Percentiles rank a stretch among this genome's conserved stretches.
phyloP scores from a whole-genome alignment of 139 green algal species.

The Chlorella sp. region DNA sequence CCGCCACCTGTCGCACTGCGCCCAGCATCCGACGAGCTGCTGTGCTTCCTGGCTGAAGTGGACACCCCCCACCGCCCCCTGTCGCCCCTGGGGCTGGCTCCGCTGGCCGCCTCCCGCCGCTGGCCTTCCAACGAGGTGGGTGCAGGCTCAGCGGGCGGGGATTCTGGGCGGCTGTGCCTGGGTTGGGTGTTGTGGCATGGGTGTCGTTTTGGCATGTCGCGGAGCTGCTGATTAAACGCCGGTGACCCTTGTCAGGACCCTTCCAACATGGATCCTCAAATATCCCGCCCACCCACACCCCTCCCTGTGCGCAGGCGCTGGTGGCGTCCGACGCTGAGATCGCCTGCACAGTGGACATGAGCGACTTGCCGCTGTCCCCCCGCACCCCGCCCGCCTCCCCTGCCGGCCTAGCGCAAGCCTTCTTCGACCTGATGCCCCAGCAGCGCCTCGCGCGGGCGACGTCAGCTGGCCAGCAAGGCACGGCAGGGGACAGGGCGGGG shows the following conservation, averaged over 20 bases:
- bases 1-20: not conserved
- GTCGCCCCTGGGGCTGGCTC: not conserved
- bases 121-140: conserved; percentile 9
- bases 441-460: no score
- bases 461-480: not conserved
- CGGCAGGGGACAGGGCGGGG: not conserved
- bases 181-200: not conserved
- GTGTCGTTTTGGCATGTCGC: no score
- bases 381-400: not conserved
- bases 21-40: not conserved
- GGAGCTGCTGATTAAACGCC: no score
- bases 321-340: not conserved
- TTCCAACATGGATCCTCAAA: not conserved
- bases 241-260: no score
- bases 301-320: not conserved
- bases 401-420: not conserved
- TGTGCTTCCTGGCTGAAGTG: not conserved
- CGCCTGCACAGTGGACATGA: conserved; percentile 2
- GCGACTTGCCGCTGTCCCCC: not conserved
- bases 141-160: not conserved
- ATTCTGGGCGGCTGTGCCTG: not conserved
- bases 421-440: not conserved
- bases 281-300: not conserved
- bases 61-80: not conserved
- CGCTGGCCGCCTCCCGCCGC: not conserved